phyloP scores from a whole-genome alignment of 805 yeast genomes.

The Candida khao-thaluensis region DNA sequence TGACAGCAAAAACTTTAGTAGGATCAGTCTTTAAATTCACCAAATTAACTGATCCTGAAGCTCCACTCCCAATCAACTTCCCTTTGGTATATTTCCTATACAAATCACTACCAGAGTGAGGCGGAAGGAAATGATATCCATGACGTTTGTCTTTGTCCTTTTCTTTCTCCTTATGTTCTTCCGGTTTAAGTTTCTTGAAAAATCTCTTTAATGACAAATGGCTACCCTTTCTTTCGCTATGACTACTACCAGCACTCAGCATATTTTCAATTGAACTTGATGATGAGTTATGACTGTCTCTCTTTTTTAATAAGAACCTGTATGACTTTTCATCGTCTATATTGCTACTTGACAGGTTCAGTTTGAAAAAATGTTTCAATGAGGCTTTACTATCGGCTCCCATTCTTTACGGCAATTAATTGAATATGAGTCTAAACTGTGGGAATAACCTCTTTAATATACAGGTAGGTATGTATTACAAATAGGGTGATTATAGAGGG shows the following conservation, averaged over 20 bases:
- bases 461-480: too few relatives aligned
- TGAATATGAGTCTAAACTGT: background rate
- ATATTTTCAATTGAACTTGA: slow-evolving; percentile 13
- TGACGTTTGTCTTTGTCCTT: slow-evolving; percentile 10
- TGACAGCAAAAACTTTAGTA: slow-evolving; percentile 70
- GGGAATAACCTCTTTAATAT: too few relatives aligned
- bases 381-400: slow-evolving; percentile 7
- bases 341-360: slow-evolving; percentile 6
- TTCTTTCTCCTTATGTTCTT: slow-evolving; percentile 10
- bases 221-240: slow-evolving; percentile 16
- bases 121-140: slow-evolving; percentile 15
- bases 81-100: slow-evolving; percentile 62
- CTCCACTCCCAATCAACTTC: slow-evolving; percentile 81
- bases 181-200: slow-evolving; percentile 45
- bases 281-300: slow-evolving; percentile 13
- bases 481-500: too few relatives aligned
- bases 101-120: slow-evolving; percentile 23
- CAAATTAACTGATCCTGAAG: slow-evolving; percentile 89
- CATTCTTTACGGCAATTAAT: background rate
- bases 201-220: slow-evolving; percentile 47
- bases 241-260: slow-evolving; percentile 11
- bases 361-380: slow-evolving; percentile 14
- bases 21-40: slow-evolving; percentile 59
- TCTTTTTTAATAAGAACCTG: slow-evolving; percentile 14
- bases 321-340: slow-evolving; percentile 10